phyloP scores from a whole-genome alignment of 140 eudicot genomes.

The Cichorium intybus region DNA sequence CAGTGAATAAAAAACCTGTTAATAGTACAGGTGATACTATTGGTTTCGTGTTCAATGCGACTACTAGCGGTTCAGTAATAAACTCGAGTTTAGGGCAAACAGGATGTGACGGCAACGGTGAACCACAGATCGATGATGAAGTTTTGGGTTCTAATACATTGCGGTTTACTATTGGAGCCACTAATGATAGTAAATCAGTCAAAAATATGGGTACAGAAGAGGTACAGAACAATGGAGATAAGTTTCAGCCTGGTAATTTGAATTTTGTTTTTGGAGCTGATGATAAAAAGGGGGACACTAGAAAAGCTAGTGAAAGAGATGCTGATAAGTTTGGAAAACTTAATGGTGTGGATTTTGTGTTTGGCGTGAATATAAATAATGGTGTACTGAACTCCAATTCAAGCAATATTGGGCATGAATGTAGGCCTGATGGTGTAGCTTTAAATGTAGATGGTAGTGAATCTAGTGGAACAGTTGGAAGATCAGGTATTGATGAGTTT shows the following conservation, averaged over 20 bases:
- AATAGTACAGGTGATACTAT: constrained; percentile 4
- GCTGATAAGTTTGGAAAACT: constrained; percentile 18
- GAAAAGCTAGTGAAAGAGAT: constrained; percentile 7
- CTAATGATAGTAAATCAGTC: constrained; percentile 1
- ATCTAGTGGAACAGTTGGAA: constrained; percentile 14
- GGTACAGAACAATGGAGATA: constrained; percentile 2
- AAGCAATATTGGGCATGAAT: constrained; percentile 15
- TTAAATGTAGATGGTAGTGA: constrained; percentile 11
- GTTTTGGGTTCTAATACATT: constrained; percentile 18
- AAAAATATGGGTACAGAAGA: constrained; percentile 1
- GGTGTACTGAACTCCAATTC: constrained; percentile 5
- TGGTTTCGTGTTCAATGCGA: constrained; percentile 27
- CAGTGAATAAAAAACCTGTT: constrained; percentile 9
- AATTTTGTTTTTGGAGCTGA: constrained; percentile 26
- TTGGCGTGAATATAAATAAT: constrained; percentile 30
- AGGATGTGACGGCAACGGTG: constrained; percentile 7
- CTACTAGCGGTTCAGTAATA: constrained; percentile 17
- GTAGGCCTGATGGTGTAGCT: constrained; percentile 6
- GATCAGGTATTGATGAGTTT: constrained; percentile 17
- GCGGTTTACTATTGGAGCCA: constrained; percentile 22
- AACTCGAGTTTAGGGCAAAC: constrained; percentile 24
- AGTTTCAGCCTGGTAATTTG: constrained; percentile 1
- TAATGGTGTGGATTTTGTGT: constrained; percentile 32
- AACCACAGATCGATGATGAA: constrained; percentile 19
- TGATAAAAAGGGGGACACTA: constrained; percentile 18